phyloP scores from a whole-genome alignment of 2,329 filamentous ascomycete species.

The Hymenoscyphus fraxineus region DNA sequence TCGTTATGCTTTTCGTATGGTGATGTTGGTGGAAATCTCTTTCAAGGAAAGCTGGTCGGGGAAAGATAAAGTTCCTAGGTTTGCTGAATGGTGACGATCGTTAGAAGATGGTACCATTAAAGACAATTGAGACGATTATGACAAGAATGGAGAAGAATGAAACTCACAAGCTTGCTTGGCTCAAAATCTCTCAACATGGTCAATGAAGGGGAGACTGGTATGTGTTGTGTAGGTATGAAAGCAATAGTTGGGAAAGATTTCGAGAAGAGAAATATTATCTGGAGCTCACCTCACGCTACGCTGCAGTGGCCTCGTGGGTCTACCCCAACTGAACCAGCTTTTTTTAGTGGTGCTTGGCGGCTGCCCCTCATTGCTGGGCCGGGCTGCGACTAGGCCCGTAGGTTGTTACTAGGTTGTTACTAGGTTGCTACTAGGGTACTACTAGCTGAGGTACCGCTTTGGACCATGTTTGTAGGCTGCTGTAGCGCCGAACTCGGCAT shows the following conservation, averaged over 20 bases:
- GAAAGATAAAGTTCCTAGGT: slow-evolving; percentile 4
- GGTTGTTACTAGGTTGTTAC: no score
- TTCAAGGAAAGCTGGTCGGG: slow-evolving; percentile 8
- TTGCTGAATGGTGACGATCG: slow-evolving; percentile 12
- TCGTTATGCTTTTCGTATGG: not conserved
- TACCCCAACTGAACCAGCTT: not conserved
- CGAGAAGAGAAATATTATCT: not conserved
- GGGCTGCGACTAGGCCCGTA: not conserved
- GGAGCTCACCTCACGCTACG: not conserved
- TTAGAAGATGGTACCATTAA: not conserved
- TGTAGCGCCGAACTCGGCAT: not conserved
- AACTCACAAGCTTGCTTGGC: slow-evolving; percentile 15
- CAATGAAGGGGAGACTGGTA: slow-evolving; percentile 1
- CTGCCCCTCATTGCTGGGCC: not conserved
- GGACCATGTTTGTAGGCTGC: no score
- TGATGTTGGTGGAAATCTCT: not conserved
- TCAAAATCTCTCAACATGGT: slow-evolving; percentile 23
- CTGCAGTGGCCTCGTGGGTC: not conserved
- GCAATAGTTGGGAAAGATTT: slow-evolving; percentile 3
- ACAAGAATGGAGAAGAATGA: not conserved
- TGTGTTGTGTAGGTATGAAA: slow-evolving; percentile 1
- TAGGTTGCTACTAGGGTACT: no score
- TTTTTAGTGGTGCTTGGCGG: not conserved
- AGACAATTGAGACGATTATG: not conserved
- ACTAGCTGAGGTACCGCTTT: not conserved